These are phyloP conservation scores for Allium fistulosum DNA, from an alignment of 106 monocot genomes.

Conservation along the genomic window DNA sequence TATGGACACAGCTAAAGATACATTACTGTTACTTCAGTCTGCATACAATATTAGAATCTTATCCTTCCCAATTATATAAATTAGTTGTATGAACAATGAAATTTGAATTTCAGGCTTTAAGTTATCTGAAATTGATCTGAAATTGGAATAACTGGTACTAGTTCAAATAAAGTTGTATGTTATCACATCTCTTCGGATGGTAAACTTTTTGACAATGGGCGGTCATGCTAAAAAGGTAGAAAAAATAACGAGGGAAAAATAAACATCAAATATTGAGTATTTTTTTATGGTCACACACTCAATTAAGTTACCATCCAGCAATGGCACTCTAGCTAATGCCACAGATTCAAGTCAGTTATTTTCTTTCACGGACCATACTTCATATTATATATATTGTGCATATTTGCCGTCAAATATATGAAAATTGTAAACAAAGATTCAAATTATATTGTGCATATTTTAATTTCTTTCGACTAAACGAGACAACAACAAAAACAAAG, in stretches of 20 bases:
- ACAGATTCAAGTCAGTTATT: too few species aligned
- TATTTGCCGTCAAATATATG: too few species aligned
- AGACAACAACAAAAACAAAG: too few species aligned
- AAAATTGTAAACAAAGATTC: too few species aligned
- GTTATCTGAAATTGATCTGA: conserved; percentile 28
- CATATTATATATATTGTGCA: too few species aligned
- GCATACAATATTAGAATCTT: not conserved
- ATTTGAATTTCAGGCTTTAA: conserved; percentile 32
- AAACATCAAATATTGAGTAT: not conserved
- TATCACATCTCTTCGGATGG: conserved; percentile 98
- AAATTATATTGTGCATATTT: too few species aligned
- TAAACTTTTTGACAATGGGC: conserved; percentile 87
- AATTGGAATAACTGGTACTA: conserved; percentile 41
- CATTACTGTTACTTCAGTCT: not conserved
- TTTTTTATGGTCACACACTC: not conserved
- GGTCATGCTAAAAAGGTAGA: conserved; percentile 86
- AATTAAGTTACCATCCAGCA: too few species aligned
- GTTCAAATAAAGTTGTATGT: conserved; percentile 87
- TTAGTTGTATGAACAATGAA: not conserved
- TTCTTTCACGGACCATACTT: too few species aligned
- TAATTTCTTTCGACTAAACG: too few species aligned
- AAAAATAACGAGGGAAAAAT: not conserved
- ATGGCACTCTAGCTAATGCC: too few species aligned
- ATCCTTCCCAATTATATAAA: too few species aligned
- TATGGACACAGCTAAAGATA: conserved; percentile 76